A percentile compares a stretch with the other conserved stretches of the same genome.
These are phyloP conservation scores for Mycosphaerella sp. DNA, from an alignment of 2,329 filamentous ascomycete species.

Conservation along the genomic window DNA sequence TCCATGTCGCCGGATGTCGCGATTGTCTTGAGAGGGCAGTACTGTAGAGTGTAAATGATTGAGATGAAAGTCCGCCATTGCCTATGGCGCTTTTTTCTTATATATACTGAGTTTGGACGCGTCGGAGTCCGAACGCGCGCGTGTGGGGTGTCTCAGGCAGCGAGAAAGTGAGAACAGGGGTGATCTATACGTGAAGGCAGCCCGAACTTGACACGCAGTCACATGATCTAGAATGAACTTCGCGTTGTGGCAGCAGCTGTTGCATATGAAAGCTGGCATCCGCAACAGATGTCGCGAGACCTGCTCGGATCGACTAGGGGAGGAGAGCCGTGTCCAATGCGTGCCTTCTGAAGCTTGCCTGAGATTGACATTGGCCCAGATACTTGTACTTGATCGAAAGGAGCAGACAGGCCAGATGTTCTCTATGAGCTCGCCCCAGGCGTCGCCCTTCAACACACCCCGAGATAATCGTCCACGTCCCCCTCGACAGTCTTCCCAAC, in stretches of 20 bases:
- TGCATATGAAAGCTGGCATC: slow-evolving; percentile 11
- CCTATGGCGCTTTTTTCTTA: too few species aligned
- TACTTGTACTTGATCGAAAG: neutral
- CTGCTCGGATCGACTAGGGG: neutral
- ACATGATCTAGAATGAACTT: neutral
- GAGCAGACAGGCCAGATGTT: neutral
- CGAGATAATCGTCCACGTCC: slow-evolving; percentile 21
- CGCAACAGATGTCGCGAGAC: neutral
- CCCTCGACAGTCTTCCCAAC: slow-evolving; percentile 26
- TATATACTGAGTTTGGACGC: too few species aligned
- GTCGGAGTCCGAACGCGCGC: neutral
- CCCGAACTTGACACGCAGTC: neutral
- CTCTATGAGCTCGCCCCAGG: slow-evolving; percentile 18
- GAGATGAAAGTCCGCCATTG: neutral
- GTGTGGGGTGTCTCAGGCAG: too few species aligned
- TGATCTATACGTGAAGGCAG: neutral
- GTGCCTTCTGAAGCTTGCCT: too few species aligned
- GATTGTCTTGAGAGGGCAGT: neutral
- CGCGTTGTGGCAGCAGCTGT: neutral
- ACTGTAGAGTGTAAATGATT: neutral
- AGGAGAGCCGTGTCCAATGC: too few species aligned
- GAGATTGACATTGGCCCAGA: too few species aligned
- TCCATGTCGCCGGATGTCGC: slow-evolving; percentile 14
- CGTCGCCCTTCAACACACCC: slow-evolving; percentile 26
- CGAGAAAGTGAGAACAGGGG: neutral